Conservation (phyloP, 805 yeast genomes). For the Candida qinlingensis region DNA sequence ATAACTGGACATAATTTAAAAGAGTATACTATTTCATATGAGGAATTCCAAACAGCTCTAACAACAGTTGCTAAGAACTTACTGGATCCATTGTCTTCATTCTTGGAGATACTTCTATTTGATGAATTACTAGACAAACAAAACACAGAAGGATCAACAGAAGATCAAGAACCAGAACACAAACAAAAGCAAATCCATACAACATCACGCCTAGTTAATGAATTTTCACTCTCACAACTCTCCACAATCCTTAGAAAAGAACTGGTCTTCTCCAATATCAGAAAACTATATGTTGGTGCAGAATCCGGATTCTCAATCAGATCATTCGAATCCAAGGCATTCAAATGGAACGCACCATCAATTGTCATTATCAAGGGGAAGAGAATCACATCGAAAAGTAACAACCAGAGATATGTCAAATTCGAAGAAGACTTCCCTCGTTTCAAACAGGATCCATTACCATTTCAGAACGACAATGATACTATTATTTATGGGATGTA, state of each 20-base stretch:
- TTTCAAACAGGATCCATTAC: slow-evolving; percentile 26
- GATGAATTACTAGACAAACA: slow-evolving; percentile 8
- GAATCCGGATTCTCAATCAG: slow-evolving; percentile 84
- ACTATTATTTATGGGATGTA: slow-evolving; percentile 59
- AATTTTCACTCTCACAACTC: slow-evolving; percentile 36
- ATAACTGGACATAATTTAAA: slow-evolving; percentile 25
- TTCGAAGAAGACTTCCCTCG: slow-evolving; percentile 47
- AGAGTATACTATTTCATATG: slow-evolving; percentile 20
- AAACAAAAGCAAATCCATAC: slow-evolving; percentile 9
- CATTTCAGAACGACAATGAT: slow-evolving; percentile 28
- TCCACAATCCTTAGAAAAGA: slow-evolving; percentile 34
- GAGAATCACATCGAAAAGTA: slow-evolving; percentile 21
- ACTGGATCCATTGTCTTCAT: slow-evolving; percentile 37
- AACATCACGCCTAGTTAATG: slow-evolving; percentile 34
- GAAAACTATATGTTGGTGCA: slow-evolving; percentile 65
- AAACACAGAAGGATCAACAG: background rate
- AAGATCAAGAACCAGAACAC: background rate
- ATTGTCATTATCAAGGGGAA: slow-evolving; percentile 62
- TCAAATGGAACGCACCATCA: slow-evolving; percentile 90
- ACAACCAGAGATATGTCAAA: slow-evolving; percentile 42
- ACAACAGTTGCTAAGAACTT: slow-evolving; percentile 36
- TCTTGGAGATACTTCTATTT: slow-evolving; percentile 40
- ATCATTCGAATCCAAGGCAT: slow-evolving; percentile 74
- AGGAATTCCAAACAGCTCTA: slow-evolving; percentile 30
- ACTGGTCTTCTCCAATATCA: slow-evolving; percentile 41